Evolutionary conservation across 2,329 filamentous ascomycete species (phyloP).

Genomic region (Exophiala alcalophila): DNA sequence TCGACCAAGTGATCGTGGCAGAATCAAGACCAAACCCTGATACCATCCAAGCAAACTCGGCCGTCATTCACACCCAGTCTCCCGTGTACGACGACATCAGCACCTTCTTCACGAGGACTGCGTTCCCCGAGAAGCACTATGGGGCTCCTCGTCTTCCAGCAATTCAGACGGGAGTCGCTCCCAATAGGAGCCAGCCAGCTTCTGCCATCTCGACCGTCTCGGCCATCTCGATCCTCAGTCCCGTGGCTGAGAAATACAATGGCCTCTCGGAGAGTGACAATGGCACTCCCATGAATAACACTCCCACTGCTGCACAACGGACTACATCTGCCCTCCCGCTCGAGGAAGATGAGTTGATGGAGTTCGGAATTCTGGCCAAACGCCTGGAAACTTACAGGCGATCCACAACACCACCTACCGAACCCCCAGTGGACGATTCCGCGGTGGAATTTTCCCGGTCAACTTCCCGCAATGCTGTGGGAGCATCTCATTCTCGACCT

Average conservation of each 20-base stretch:
- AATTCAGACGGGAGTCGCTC: constrained; percentile 65
- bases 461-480: constrained; percentile 4
- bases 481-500: constrained; percentile 14
- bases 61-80: constrained; percentile 18
- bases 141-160: constrained; percentile 82
- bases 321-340: background rate
- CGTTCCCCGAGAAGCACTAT: constrained; percentile 70
- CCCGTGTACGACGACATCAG: constrained; percentile 23
- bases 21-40: constrained; percentile 13
- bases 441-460: too few species aligned
- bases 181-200: constrained; percentile 38
- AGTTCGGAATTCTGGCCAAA: constrained; percentile 3
- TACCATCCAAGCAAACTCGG: constrained; percentile 9
- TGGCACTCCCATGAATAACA: constrained; percentile 20
- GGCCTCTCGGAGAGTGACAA: constrained; percentile 21
- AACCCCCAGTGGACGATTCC: constrained; percentile 11
- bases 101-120: constrained; percentile 19
- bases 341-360: constrained; percentile 1
- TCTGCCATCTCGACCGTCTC: constrained; percentile 21
- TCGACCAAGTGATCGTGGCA: constrained; percentile 21
- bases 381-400: constrained; percentile 8
- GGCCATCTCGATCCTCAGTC: constrained; percentile 23
- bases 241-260: constrained; percentile 23
- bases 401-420: constrained; percentile 5
- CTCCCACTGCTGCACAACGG: constrained; percentile 14